Evolutionary conservation across 345 rosid species (phyloP).

Genomic region (Brassica nigra): DNA sequence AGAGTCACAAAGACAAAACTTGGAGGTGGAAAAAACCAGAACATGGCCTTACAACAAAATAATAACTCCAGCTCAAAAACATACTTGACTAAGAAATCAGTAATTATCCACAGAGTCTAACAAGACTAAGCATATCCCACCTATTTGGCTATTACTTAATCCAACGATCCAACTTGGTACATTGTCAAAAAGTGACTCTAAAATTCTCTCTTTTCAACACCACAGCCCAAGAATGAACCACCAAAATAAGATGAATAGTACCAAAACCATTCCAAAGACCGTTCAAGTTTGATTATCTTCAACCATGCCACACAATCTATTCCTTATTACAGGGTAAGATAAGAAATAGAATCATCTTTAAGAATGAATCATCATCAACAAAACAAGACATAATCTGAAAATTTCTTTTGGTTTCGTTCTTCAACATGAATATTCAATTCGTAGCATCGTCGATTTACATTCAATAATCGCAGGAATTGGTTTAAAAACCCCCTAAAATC

Average conservation of each 20-base stretch:
- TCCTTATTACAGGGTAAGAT: neutral
- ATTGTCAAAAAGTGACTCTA: conserved; percentile 1
- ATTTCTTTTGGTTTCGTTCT: neutral
- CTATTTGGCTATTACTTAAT: neutral
- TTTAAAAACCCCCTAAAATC: neutral
- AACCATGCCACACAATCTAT: conserved; percentile 7
- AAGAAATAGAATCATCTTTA: neutral
- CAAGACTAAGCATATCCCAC: neutral
- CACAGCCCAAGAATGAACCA: neutral
- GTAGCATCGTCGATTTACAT: neutral
- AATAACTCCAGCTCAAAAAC: neutral
- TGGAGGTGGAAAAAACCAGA: neutral
- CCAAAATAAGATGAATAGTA: neutral
- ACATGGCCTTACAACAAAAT: neutral
- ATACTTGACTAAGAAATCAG: neutral
- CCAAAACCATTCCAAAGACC: neutral
- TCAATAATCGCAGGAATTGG: neutral
- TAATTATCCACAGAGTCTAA: neutral
- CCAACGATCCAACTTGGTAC: neutral
- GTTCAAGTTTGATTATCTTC: conserved; percentile 2
- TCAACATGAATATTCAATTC: neutral
- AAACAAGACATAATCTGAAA: neutral
- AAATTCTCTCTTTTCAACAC: neutral
- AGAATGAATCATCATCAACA: neutral
- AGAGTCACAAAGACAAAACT: neutral